Conservation (phyloP, 805 yeast species). For the Candida hispaniensis region DNA sequence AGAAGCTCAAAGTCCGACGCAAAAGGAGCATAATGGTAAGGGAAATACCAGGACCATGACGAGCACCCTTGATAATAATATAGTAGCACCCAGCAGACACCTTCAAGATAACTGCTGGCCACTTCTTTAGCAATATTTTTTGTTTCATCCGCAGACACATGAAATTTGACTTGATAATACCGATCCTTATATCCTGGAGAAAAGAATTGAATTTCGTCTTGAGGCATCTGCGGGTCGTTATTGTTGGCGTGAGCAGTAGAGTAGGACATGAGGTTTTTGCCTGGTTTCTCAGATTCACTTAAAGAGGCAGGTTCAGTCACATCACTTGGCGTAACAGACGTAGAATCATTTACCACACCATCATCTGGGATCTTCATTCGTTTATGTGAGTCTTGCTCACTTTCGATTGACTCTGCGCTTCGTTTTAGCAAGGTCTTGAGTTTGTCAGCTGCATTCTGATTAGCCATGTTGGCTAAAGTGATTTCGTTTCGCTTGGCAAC, state of each 20-base stretch:
- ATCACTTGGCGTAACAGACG: no score
- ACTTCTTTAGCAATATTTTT: slow-evolving; percentile 43
- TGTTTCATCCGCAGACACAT: slow-evolving; percentile 38
- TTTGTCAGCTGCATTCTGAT: slow-evolving; percentile 55
- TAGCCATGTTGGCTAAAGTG: slow-evolving; percentile 61
- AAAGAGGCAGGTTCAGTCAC: no score
- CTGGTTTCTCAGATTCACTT: neutral
- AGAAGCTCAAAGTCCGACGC: slow-evolving; percentile 71
- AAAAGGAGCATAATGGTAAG: slow-evolving; percentile 96
- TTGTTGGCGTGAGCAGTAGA: slow-evolving; percentile 24
- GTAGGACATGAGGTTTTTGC: neutral
- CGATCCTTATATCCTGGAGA: slow-evolving; percentile 81
- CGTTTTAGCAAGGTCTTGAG: slow-evolving; percentile 32
- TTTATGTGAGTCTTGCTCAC: slow-evolving; percentile 24
- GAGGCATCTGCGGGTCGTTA: slow-evolving; percentile 40
- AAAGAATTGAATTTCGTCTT: slow-evolving; percentile 52
- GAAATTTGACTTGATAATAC: slow-evolving; percentile 70
- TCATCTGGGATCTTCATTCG: slow-evolving; percentile 20
- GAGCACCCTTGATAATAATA: slow-evolving; percentile 97
- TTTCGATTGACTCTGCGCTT: slow-evolving; percentile 3
- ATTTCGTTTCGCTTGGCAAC: slow-evolving; percentile 52
- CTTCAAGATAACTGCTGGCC: slow-evolving; percentile 72
- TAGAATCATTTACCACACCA: neutral
- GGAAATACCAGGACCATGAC: slow-evolving; percentile 97
- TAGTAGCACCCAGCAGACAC: slow-evolving; percentile 90